These are phyloP conservation scores for Kazachstania martiniae DNA, from an alignment of 805 yeast genomes.

Conservation along the genomic window DNA sequence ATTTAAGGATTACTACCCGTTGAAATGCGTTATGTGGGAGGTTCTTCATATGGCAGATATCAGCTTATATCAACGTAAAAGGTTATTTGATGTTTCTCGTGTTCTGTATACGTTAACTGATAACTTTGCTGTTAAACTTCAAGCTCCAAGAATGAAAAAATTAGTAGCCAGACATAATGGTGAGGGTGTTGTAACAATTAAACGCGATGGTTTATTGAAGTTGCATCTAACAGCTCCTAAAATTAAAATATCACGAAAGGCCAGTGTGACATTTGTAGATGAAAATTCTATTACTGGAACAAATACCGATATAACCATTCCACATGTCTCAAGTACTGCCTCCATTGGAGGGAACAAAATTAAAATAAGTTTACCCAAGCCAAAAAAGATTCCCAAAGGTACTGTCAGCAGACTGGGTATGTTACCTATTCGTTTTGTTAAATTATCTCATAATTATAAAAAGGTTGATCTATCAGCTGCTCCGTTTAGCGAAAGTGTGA, in stretches of 20 bases:
- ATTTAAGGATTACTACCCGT: slow-evolving; percentile 37
- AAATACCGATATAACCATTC: background rate
- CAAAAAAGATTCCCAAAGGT: slow-evolving; percentile 10
- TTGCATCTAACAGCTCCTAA: slow-evolving; percentile 19
- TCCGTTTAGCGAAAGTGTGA: slow-evolving; percentile 29
- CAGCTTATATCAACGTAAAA: slow-evolving; percentile 48
- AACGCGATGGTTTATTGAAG: slow-evolving; percentile 36
- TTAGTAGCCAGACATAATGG: slow-evolving; percentile 49
- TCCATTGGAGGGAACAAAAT: slow-evolving; percentile 5
- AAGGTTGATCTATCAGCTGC: slow-evolving; percentile 32
- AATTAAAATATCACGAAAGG: slow-evolving; percentile 7
- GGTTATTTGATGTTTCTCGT: slow-evolving; percentile 52
- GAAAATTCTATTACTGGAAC: background rate
- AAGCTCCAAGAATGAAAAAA: slow-evolving; percentile 57
- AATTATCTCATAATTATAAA: slow-evolving; percentile 27
- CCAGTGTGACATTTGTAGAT: slow-evolving; percentile 1
- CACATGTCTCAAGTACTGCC: background rate
- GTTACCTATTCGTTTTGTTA: slow-evolving; percentile 33
- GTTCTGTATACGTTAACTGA: slow-evolving; percentile 55
- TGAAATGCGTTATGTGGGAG: slow-evolving; percentile 56
- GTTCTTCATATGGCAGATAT: slow-evolving; percentile 51
- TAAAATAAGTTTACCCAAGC: slow-evolving; percentile 8
- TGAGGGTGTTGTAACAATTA: slow-evolving; percentile 45
- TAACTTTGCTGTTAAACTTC: slow-evolving; percentile 48
- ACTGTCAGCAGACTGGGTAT: slow-evolving; percentile 18